These are phyloP conservation scores for Amyloporia xantha DNA, from an alignment of 768 basidiomycete species.

Conservation along the genomic window DNA sequence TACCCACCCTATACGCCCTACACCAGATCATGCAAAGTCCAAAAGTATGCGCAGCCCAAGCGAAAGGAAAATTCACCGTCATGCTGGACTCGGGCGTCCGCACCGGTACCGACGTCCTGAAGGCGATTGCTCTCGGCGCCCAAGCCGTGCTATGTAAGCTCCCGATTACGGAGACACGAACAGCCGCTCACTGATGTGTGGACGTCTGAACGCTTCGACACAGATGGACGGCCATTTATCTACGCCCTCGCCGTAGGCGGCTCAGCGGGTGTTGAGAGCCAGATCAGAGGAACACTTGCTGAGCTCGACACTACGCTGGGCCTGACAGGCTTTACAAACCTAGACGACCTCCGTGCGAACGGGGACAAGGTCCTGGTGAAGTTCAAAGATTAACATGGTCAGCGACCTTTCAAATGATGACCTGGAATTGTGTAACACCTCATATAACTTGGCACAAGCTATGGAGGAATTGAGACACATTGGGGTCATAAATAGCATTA, in stretches of 20 bases:
- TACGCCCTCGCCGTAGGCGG: conserved; percentile 69
- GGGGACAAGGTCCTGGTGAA: conserved; percentile 7
- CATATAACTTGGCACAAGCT: too few species aligned
- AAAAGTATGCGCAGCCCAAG: conserved; percentile 50
- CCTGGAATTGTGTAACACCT: too few species aligned
- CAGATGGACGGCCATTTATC: conserved; percentile 68
- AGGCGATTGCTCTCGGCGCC: conserved; percentile 81
- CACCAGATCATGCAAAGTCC: conserved; percentile 59
- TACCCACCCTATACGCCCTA: conserved; percentile 66
- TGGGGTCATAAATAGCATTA: too few species aligned
- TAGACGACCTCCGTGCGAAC: conserved; percentile 57
- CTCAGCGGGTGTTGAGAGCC: conserved; percentile 68
- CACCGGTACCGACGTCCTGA: conserved; percentile 76
- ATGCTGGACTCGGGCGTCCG: conserved; percentile 80
- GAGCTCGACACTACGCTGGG: conserved; percentile 64
- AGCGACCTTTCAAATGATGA: too few species aligned
- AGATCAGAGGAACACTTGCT: conserved; percentile 58
- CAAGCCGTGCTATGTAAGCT: conserved; percentile 68
- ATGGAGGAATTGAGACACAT: too few species aligned
- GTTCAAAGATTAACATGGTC: neutral
- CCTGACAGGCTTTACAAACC: conserved; percentile 47
- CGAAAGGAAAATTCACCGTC: conserved; percentile 54
- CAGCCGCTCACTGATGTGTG: too few species aligned
- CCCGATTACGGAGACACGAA: too few species aligned
- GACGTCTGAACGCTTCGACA: neutral